These are phyloP conservation scores for Aechmea fasciata DNA, from an alignment of 176 grass and related monocot species.

Conservation along the genomic window DNA sequence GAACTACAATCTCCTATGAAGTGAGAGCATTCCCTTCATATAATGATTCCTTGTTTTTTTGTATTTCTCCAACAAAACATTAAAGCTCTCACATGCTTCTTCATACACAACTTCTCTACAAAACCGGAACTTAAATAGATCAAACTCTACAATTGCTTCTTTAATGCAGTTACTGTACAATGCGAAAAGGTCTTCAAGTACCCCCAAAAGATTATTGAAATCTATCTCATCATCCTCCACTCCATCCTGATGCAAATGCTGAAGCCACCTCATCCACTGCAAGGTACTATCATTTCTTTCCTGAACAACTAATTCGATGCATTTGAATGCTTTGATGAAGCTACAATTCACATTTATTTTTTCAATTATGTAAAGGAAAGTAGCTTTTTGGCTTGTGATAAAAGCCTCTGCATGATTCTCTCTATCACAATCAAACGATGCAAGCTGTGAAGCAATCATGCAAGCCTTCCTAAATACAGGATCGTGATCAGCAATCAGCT, in stretches of 20 bases:
- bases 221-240: conserved; percentile 20
- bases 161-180: conserved; percentile 7
- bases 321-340: conserved; percentile 29
- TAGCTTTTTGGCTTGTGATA: conserved; percentile 28
- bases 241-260: conserved; percentile 33
- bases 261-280: conserved; percentile 74
- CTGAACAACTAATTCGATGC: conserved; percentile 20
- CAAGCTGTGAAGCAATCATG: conserved; percentile 44
- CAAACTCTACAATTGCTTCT: conserved; percentile 18
- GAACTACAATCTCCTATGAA: conserved; percentile 33
- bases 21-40: conserved; percentile 54
- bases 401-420: background rate
- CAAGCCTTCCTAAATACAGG: conserved; percentile 58
- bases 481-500: conserved; percentile 28
- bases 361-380: conserved; percentile 38
- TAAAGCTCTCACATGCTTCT: conserved; percentile 35
- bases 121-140: conserved; percentile 33
- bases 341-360: conserved; percentile 22
- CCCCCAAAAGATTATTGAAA: conserved; percentile 28
- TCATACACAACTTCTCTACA: conserved; percentile 34
- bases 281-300: conserved; percentile 34
- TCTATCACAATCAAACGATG: background rate
- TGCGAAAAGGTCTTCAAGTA: conserved; percentile 28
- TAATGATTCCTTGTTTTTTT: conserved; percentile 47
- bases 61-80: conserved; percentile 40